Conservation (phyloP, 495 filamentous ascomycete genomes). For the Penicillium taxi region DNA sequence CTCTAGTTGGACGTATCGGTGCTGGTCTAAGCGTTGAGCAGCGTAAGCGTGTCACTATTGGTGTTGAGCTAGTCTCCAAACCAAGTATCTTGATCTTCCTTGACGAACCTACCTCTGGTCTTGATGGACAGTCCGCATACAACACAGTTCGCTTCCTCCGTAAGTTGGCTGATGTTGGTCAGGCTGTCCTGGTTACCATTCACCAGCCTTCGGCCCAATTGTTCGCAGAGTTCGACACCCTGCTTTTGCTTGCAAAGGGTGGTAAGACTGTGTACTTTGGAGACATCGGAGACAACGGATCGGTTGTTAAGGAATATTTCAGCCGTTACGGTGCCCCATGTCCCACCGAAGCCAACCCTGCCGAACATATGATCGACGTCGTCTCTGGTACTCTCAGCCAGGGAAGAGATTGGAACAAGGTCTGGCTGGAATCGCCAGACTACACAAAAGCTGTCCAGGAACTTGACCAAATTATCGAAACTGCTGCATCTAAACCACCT, state of each 20-base stretch:
- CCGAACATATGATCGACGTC: slow-evolving; percentile 89
- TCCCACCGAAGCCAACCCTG: slow-evolving; percentile 65
- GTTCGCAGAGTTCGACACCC: slow-evolving; percentile 65
- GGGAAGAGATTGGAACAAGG: slow-evolving; percentile 51
- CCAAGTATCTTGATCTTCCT: slow-evolving; percentile 64
- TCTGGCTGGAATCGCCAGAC: slow-evolving; percentile 54
- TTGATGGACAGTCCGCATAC: slow-evolving; percentile 57
- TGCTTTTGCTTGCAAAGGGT: slow-evolving; percentile 60
- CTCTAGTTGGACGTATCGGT: slow-evolving; percentile 46
- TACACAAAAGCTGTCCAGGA: slow-evolving; percentile 37
- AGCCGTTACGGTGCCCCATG: slow-evolving; percentile 66
- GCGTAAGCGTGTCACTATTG: slow-evolving; percentile 59
- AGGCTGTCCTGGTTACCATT: slow-evolving; percentile 67
- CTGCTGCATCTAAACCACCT: slow-evolving; percentile 26
- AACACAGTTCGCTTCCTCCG: slow-evolving; percentile 57
- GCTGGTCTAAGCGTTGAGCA: slow-evolving; percentile 52
- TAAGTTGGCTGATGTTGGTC: slow-evolving; percentile 58
- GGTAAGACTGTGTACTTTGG: slow-evolving; percentile 71
- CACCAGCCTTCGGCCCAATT: slow-evolving; percentile 68
- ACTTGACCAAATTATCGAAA: slow-evolving; percentile 46
- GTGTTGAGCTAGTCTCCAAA: slow-evolving; percentile 60
- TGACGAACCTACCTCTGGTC: slow-evolving; percentile 69
- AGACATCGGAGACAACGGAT: slow-evolving; percentile 47
- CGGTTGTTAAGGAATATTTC: slow-evolving; percentile 61
- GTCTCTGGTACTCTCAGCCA: slow-evolving; percentile 42